Conservation (phyloP, 192 early-diverging fungal species). For the Phycomyces blakesleeanus region DNA sequence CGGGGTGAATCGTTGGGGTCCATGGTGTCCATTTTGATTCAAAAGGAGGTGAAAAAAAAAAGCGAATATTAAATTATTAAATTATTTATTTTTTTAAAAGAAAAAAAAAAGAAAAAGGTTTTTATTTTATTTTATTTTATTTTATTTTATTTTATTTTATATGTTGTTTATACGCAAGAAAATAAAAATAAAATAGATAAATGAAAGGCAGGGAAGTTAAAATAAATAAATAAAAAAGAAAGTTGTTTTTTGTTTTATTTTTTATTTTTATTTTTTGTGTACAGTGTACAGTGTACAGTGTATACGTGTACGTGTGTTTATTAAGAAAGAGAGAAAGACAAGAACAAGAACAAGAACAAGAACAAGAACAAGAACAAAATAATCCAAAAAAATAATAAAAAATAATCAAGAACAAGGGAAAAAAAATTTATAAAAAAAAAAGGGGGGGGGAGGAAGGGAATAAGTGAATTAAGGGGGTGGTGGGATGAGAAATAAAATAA, state of each 20-base stretch:
- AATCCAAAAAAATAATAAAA: too few relatives aligned
- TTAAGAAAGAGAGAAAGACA: not conserved
- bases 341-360: not conserved
- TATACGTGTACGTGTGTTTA: too few relatives aligned
- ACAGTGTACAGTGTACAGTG: too few relatives aligned
- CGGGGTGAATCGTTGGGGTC: slow-evolving; percentile 31
- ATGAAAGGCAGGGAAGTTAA: slow-evolving; percentile 1
- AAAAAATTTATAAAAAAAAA: slow-evolving; percentile 6
- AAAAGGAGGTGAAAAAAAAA: not conserved
- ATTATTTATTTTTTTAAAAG: not conserved
- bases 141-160: not conserved
- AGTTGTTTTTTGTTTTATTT: too few relatives aligned
- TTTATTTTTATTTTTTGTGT: too few relatives aligned
- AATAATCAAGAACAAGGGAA: slow-evolving; percentile 3
- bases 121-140: slow-evolving; percentile 9
- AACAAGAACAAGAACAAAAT: not conserved
- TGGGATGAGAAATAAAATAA: slow-evolving; percentile 7
- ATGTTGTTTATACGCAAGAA: slow-evolving; percentile 9
- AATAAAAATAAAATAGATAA: slow-evolving; percentile 8
- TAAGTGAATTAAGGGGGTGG: too few relatives aligned
- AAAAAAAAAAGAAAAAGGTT: slow-evolving; percentile 10
- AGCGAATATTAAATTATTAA: not conserved
- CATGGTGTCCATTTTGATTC: not conserved
- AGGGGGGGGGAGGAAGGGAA: slow-evolving; percentile 3
- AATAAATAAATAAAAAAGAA: slow-evolving; percentile 4